Conservation (phyloP, 768 basidiomycete species). For the Guyanaporus albipodus region DNA sequence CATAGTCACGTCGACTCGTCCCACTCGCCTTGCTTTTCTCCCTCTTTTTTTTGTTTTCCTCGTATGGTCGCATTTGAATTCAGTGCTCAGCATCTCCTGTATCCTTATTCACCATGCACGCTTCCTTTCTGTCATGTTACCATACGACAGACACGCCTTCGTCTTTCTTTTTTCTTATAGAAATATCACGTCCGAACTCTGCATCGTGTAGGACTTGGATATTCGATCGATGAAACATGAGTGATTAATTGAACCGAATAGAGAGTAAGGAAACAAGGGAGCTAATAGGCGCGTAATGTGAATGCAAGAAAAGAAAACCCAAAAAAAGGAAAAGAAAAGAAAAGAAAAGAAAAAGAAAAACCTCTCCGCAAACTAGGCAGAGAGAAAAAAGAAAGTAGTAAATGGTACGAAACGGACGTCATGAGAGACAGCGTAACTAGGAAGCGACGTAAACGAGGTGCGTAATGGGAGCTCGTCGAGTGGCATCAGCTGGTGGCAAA, state of each 20-base stretch:
- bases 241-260: constrained; percentile 15
- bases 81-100: too few species aligned
- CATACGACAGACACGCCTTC: too few species aligned
- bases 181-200: too few species aligned
- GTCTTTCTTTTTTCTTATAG: too few species aligned
- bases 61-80: background rate
- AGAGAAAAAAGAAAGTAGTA: background rate
- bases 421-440: constrained; percentile 16
- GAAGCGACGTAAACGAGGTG: constrained; percentile 10
- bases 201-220: too few species aligned
- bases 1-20: too few species aligned
- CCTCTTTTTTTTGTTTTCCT: background rate
- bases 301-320: constrained; percentile 1
- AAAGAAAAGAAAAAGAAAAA: too few species aligned
- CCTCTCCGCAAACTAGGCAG: constrained; percentile 6
- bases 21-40: too few species aligned
- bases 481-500: constrained; percentile 7
- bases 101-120: too few species aligned
- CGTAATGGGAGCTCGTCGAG: constrained; percentile 13
- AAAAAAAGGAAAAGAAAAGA: background rate
- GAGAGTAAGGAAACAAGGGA: background rate
- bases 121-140: too few species aligned
- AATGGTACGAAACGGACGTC: constrained; percentile 15
- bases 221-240: constrained; percentile 9
- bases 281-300: background rate